These are phyloP conservation scores for Sugiyamaella castrensis DNA, from an alignment of 1,139 yeast genomes.

Conservation along the genomic window DNA sequence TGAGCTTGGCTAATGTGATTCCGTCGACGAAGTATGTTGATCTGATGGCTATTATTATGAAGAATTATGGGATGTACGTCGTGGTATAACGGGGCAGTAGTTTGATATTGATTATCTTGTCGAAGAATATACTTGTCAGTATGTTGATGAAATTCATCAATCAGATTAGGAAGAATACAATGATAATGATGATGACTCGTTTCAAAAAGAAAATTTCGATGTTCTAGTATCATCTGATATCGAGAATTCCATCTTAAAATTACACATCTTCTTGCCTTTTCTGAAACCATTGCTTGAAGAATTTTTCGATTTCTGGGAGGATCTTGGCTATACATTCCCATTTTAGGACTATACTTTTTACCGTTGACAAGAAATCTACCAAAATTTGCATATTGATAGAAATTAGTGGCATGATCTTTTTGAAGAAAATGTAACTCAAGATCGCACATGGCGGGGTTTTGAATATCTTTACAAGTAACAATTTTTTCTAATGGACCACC, in stretches of 20 bases:
- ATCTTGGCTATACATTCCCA: slow-evolving; percentile 32
- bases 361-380: slow-evolving; percentile 68
- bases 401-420: slow-evolving; percentile 54
- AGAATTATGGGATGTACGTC: too few species aligned
- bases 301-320: slow-evolving; percentile 12
- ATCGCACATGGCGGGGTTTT: slow-evolving; percentile 17
- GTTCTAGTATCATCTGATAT: slow-evolving; percentile 1
- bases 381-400: slow-evolving; percentile 52
- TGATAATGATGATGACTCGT: too few species aligned
- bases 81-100: too few species aligned
- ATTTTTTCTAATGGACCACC: slow-evolving; percentile 76
- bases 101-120: too few species aligned
- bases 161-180: too few species aligned
- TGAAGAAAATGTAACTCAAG: slow-evolving; percentile 55
- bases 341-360: slow-evolving; percentile 40
- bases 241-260: slow-evolving; percentile 31
- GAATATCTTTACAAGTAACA: slow-evolving; percentile 21
- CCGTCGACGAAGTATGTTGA: too few species aligned
- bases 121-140: too few species aligned
- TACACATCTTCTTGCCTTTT: slow-evolving; percentile 43
- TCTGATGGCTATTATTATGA: too few species aligned
- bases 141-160: too few species aligned
- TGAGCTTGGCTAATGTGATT: too few species aligned
- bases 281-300: slow-evolving; percentile 37
- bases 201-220: background rate